Evolutionary conservation across 148 eudicot genomes (phyloP).

Genomic region (Cornus florida): DNA sequence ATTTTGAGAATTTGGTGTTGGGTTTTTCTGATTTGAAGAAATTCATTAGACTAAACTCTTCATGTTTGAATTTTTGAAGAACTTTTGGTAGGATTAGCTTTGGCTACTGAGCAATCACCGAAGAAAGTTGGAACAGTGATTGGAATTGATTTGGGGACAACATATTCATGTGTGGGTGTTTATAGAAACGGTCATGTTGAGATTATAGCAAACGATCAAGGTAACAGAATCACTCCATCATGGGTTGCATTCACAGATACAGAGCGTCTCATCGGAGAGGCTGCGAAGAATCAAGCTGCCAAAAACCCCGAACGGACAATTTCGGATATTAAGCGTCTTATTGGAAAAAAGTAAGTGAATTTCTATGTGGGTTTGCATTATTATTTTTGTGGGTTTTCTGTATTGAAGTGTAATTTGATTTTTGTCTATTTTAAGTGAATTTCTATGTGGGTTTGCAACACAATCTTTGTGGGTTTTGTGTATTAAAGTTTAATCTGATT

Average conservation of each 20-base stretch:
- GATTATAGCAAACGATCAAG: slow-evolving; percentile 50
- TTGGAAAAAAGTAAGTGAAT: slow-evolving; percentile 44
- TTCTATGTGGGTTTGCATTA: neutral
- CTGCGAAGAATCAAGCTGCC: slow-evolving; percentile 53
- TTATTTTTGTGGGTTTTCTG: neutral
- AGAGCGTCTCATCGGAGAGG: slow-evolving; percentile 51
- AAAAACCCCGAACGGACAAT: slow-evolving; percentile 47
- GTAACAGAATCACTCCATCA: slow-evolving; percentile 54
- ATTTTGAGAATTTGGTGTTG: too few relatives aligned
- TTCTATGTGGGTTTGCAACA: too few relatives aligned
- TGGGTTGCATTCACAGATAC: slow-evolving; percentile 56
- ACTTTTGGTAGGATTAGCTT: slow-evolving; percentile 22
- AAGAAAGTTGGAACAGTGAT: slow-evolving; percentile 35
- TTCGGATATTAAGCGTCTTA: slow-evolving; percentile 48
- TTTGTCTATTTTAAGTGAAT: neutral
- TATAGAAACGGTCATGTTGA: slow-evolving; percentile 39
- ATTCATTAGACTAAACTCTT: too few relatives aligned
- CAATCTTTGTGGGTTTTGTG: too few relatives aligned
- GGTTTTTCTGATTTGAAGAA: neutral
- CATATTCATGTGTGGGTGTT: slow-evolving; percentile 55
- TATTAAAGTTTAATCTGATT: too few relatives aligned
- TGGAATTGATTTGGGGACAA: slow-evolving; percentile 51
- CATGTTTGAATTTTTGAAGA: slow-evolving; percentile 16
- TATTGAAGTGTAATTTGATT: neutral
- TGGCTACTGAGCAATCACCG: slow-evolving; percentile 30